A percentile compares a stretch with the other conserved stretches of the same genome.
Conservation (phyloP, 2,329 filamentous ascomycete genomes). For the Talaromyces sp. region DNA sequence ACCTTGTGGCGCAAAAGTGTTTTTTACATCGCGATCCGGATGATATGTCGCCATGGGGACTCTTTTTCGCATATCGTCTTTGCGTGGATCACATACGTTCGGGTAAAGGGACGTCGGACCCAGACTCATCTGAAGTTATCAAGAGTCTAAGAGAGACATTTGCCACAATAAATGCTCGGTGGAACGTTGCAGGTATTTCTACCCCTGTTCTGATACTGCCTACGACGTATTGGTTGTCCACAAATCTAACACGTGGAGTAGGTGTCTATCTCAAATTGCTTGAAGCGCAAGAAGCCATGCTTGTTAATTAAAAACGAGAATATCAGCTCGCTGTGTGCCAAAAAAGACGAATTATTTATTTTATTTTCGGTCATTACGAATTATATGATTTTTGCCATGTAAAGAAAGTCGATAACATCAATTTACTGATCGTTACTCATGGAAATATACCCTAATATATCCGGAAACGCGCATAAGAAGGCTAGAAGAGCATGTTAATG, state of each 20-base stretch:
- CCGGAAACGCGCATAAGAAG: not conserved
- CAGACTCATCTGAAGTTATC: not conserved
- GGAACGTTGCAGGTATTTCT: constrained; percentile 5
- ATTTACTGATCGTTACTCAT: not conserved
- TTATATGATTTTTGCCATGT: too few species aligned
- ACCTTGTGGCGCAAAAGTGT: constrained; percentile 15
- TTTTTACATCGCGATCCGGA: constrained; percentile 16
- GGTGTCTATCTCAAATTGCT: constrained; percentile 3
- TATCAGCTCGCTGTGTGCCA: not conserved
- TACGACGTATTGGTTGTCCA: not conserved
- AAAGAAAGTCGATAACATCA: not conserved
- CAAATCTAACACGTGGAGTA: not conserved
- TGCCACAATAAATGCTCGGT: not conserved
- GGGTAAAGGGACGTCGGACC: not conserved
- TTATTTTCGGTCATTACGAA: too few species aligned
- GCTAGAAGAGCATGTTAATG: not conserved
- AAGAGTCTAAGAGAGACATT: not conserved
- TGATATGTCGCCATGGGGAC: constrained; percentile 17
- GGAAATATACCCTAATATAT: not conserved
- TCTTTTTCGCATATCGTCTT: constrained; percentile 19
- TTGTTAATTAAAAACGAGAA: not conserved
- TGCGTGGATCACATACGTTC: constrained; percentile 11
- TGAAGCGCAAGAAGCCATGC: constrained; percentile 1
- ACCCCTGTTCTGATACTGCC: not conserved
- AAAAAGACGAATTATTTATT: not conserved